A percentile compares a stretch with the other conserved stretches of the same genome.
phyloP scores from a whole-genome alignment of 2,329 filamentous ascomycete species.

The Mycosphaerelloides madeirae region DNA sequence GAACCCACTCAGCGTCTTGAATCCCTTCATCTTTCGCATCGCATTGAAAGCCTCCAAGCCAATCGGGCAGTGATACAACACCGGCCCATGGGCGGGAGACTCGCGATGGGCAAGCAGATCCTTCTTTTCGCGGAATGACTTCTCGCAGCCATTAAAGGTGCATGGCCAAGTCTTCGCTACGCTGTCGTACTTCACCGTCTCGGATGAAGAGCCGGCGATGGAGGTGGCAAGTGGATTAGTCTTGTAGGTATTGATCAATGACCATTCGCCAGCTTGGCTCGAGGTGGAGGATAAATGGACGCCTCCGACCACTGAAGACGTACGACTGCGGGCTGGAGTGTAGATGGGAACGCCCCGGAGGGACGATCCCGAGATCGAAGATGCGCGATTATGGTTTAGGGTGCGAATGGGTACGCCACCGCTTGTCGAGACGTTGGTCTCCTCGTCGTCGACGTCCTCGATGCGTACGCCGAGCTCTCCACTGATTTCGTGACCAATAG shows the following conservation, averaged over 20 bases:
- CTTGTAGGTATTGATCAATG: constrained; percentile 4
- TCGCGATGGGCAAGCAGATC: constrained; percentile 13
- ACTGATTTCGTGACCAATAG: background rate
- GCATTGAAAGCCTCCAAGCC: background rate
- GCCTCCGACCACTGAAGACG: too few relatives aligned
- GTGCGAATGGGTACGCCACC: background rate
- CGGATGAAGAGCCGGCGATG: background rate
- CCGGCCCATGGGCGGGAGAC: constrained; percentile 9
- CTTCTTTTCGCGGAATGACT: constrained; percentile 6
- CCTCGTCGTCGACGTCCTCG: constrained; percentile 1
- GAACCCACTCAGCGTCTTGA: constrained; percentile 19
- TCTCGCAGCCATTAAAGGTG: constrained; percentile 3
- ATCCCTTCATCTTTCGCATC: constrained; percentile 1
- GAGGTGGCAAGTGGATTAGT: background rate
- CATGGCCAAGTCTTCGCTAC: constrained; percentile 6
- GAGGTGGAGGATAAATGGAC: background rate
- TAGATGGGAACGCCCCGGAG: background rate
- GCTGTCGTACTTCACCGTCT: constrained; percentile 1
- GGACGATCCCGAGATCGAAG: too few relatives aligned
- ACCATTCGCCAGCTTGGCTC: constrained; percentile 8
- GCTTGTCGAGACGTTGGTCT: background rate
- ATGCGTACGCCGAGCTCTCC: background rate
- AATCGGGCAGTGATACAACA: constrained; percentile 15
- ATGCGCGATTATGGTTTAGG: background rate
- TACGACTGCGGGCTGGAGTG: constrained; percentile 2